Base-by-base conservation (phyloP, 2,329 filamentous ascomycete species). In the Verruconis gallopava region DNA sequence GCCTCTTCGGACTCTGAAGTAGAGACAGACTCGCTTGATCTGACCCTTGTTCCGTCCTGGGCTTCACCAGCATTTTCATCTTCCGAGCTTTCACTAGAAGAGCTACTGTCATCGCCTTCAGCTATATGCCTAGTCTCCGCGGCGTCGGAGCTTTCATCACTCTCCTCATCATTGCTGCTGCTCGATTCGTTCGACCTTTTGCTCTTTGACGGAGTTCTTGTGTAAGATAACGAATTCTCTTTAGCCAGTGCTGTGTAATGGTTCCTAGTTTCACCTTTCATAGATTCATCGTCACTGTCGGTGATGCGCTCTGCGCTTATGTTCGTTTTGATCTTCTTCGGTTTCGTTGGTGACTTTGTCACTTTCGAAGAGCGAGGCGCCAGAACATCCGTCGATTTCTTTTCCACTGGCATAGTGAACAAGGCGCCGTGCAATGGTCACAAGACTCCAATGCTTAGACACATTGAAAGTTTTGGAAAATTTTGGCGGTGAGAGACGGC, bases 251-350 rank as follows among this genome's bases (percentile, higher is more conserved):
- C n/a, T n/a, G n/a, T n/a, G n/a, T n/a, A n/a, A n/a, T n/a, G n/a
- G n/a, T n/a, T n/a, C n/a, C n/a, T n/a, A n/a, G n/a, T n/a, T n/a
- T n/a, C n/a, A n/a, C n/a, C n/a, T n/a, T n/a, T n/a, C n/a, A n/a
- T n/a, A n/a, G n/a, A n/a, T 14, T 38, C 35, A 13, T 38, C 36
- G 35, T 25, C 21, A 19, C 21, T 28, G 13, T 43, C 34, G 14
- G 21, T 9, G 34, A 43, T 20, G n/a, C 34, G 36, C 21, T 43
- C 41, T 4, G n/a, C 35, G 41, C 41, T 43, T 17, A 9, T 30
- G 25, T 30, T 30, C 9, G n/a, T 30, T n/a, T 30, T 30, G 25
- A n/a, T 9, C 25, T 30, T 30, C 25, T 30, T 9, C 25, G 25
- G n/a, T 30, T 30, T 30, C 9, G 6, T 9, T n/a, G 25, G 9